Evolutionary conservation across 129 eudicot species (phyloP), one percentile per base, ranked within the genome.

Genomic region (Flaveria brownii): DNA sequence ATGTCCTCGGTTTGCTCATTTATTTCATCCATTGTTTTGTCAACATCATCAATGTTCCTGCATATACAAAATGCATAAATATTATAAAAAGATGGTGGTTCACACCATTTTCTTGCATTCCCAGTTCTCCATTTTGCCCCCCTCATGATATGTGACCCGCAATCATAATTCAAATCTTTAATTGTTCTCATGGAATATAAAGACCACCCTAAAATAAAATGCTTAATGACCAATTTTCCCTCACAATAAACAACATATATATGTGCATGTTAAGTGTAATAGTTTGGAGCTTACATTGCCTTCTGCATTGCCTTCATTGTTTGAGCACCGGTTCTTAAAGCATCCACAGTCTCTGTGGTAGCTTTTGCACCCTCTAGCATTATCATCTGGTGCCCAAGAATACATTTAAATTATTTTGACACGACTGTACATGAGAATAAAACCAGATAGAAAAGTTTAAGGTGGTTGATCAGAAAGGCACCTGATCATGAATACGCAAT

Each of bases 401-500:
- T 13, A 26, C 54, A 68, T 15, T 61, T 80, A 46, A 25, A 33
- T 17, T 0, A 55, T 17, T 62, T 33, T 79, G 15, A 5, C 55
- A 39, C 23, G 15, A 9, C 5, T 36, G 4, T 63, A 41, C 16
- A 73, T 33, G 20, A 43, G n/a, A 71, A 17, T 20, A 49, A 70
- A 60, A 54, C 51, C 61, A 72, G 25, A 11, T 51, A 76, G 14
- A 61, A 68, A 69, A 68, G 59, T 22, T 68, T n/a, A 25, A 70
- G 68, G 17, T 16, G 9, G 47, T 23, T 59, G 46, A 55, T 54
- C 15, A 20, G 62, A 57, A 23, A 61, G 18, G 26, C 68, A 86
- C 90, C 87, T 86, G 90, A 47, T 86, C 90, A 69, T 85, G 89
- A 51, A 85, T 85, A 28, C 86, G 89, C 80, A 82, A 45, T 59